Conservation (phyloP, 352 stramenopile genomes). For the Pythium oligandrum region DNA sequence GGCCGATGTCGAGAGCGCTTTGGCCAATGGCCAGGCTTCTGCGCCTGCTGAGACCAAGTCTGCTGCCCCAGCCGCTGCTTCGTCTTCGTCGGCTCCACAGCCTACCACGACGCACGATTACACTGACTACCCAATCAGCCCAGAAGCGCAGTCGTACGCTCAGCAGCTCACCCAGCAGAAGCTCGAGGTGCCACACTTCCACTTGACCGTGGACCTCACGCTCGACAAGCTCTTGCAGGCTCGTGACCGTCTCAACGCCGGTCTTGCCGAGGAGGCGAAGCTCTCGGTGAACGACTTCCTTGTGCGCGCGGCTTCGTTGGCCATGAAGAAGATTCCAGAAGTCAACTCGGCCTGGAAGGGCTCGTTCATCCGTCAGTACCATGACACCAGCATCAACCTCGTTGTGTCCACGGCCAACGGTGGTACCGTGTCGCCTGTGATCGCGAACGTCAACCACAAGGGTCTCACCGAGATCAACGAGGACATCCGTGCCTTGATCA, state of each 20-base stretch:
- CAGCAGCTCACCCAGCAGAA: constrained; percentile 92
- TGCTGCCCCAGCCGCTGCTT: constrained; percentile 16
- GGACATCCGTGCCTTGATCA: constrained; percentile 68
- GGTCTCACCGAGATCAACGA: constrained; percentile 89
- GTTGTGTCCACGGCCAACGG: constrained; percentile 61
- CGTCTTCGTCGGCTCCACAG: constrained; percentile 24
- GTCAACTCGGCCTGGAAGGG: constrained; percentile 85
- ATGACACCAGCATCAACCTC: constrained; percentile 94
- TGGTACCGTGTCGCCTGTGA: constrained; percentile 96
- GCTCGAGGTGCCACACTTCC: constrained; percentile 95
- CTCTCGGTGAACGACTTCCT: constrained; percentile 99
- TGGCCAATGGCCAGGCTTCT: constrained; percentile 52
- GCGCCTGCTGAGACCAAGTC: constrained; percentile 14
- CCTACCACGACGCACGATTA: constrained; percentile 69
- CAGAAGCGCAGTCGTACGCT: constrained; percentile 71
- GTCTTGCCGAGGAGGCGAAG: constrained; percentile 87
- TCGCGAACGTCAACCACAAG: constrained; percentile 87
- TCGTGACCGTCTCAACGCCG: constrained; percentile 90
- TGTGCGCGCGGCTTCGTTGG: constrained; percentile 93
- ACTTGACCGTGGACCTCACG: constrained; percentile 93
- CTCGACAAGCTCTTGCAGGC: constrained; percentile 89
- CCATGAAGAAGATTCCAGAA: constrained; percentile 95
- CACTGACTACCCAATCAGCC: constrained; percentile 91
- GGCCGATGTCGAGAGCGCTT: constrained; percentile 91
- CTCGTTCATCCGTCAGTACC: constrained; percentile 94